A percentile compares a stretch with the other conserved stretches of the same genome.
Evolutionary conservation across 2,329 filamentous ascomycete genomes (phyloP).

Genomic region (Cytospora paraplurivora): DNA sequence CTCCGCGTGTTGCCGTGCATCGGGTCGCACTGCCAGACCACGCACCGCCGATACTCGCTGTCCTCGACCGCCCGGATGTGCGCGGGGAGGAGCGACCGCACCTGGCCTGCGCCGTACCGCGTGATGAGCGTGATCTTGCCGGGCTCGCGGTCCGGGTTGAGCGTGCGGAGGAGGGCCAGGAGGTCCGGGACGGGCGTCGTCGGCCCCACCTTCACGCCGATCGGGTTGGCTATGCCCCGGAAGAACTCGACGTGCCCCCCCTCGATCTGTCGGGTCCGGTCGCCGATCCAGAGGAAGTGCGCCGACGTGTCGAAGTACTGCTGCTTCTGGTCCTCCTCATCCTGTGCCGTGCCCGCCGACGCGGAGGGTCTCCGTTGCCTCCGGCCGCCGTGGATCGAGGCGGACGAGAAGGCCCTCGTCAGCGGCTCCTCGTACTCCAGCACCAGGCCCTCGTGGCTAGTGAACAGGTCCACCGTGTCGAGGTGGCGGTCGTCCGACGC

Average conservation of each 20-base stretch:
- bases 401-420: slow-evolving; percentile 68
- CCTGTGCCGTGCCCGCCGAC: slow-evolving; percentile 35
- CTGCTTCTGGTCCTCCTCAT: slow-evolving; percentile 35
- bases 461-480: slow-evolving; percentile 92
- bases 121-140: slow-evolving; percentile 97
- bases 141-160: slow-evolving; percentile 80
- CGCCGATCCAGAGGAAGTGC: slow-evolving; percentile 98
- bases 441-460: slow-evolving; percentile 90
- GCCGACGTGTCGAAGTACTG: slow-evolving; percentile 91
- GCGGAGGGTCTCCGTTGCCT: slow-evolving; percentile 5
- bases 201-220: slow-evolving; percentile 95
- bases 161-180: slow-evolving; percentile 74
- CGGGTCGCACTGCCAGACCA: slow-evolving; percentile 98
- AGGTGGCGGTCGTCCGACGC: slow-evolving; percentile 78
- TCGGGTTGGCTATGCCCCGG: slow-evolving; percentile 91
- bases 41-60: slow-evolving; percentile 66
- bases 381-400: slow-evolving; percentile 32
- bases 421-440: slow-evolving; percentile 92
- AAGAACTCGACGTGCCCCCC: slow-evolving; percentile 97
- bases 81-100: slow-evolving; percentile 72
- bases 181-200: slow-evolving; percentile 78
- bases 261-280: slow-evolving; percentile 90
- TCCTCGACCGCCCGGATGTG: slow-evolving; percentile 89
- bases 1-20: slow-evolving; percentile 87
- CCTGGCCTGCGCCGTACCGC: slow-evolving; percentile 81